phyloP scores from a whole-genome alignment of 2,329 filamentous ascomycete species.

The Fusarium torreyae region DNA sequence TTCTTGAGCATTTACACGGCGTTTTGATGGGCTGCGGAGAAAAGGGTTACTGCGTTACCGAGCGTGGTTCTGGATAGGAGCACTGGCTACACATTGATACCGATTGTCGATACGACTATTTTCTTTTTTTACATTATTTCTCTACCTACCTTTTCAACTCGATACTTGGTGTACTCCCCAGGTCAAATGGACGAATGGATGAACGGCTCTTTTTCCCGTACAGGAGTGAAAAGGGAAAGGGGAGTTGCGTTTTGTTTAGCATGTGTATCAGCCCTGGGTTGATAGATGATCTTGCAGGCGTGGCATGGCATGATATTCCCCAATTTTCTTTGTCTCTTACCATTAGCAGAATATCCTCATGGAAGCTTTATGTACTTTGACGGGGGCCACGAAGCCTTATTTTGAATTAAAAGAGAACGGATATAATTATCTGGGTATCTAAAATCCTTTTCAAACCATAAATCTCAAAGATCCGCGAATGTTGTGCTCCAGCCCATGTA shows the following conservation, averaged over 20 bases:
- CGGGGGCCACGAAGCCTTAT: constrained; percentile 11
- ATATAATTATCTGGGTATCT: constrained; percentile 28
- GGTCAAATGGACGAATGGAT: neutral
- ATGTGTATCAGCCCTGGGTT: constrained; percentile 19
- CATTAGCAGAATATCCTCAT: constrained; percentile 8
- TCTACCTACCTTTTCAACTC: neutral
- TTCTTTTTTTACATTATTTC: constrained; percentile 23
- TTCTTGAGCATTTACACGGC: constrained; percentile 53
- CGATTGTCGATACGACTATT: constrained; percentile 43
- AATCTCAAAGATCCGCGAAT: neutral
- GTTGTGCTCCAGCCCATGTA: neutral
- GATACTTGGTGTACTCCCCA: constrained; percentile 1
- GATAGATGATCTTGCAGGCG: constrained; percentile 35
- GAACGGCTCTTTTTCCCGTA: constrained; percentile 6
- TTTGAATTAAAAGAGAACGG: constrained; percentile 20
- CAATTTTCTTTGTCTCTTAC: constrained; percentile 25
- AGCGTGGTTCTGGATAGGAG: constrained; percentile 40
- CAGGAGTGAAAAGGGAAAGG: constrained; percentile 13
- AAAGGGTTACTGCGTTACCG: constrained; percentile 41
- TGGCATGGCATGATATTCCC: constrained; percentile 19
- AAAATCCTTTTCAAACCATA: neutral
- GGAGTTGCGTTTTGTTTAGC: constrained; percentile 14
- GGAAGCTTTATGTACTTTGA: constrained; percentile 19
- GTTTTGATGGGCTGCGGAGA: constrained; percentile 45
- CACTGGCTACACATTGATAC: constrained; percentile 45